Percentiles rank a stretch among this genome's conserved stretches.
These are phyloP conservation scores for Chrysanthemum makinoi DNA, from an alignment of 129 eudicot species.

Conservation along the genomic window DNA sequence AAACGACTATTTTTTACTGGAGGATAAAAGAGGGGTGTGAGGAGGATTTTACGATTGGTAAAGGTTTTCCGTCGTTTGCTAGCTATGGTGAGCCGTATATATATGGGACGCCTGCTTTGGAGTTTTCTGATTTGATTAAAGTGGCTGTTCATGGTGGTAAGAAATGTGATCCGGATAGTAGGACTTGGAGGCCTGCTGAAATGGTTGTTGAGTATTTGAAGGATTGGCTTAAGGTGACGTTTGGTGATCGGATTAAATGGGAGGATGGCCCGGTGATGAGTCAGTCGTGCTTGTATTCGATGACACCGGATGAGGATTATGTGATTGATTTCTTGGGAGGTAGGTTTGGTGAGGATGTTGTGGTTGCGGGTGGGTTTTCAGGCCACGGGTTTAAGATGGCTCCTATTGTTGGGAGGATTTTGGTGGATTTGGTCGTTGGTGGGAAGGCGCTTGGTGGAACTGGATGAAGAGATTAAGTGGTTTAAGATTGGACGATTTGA, in stretches of 20 bases:
- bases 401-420: conserved; percentile 60
- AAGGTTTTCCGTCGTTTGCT: conserved; percentile 76
- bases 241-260: conserved; percentile 54
- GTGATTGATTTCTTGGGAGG: conserved; percentile 90
- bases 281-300: conserved; percentile 83
- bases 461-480: conserved; percentile 39
- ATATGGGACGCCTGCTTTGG: conserved; percentile 84
- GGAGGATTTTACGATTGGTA: conserved; percentile 44
- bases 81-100: conserved; percentile 69
- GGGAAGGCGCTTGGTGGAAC: conserved; percentile 34
- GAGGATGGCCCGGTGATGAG: conserved; percentile 47
- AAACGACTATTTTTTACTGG: conserved; percentile 68
- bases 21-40: conserved; percentile 57
- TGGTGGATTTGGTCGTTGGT: conserved; percentile 55
- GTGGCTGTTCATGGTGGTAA: conserved; percentile 58
- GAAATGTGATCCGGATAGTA: conserved; percentile 56
- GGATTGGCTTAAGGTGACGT: conserved; percentile 56
- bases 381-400: conserved; percentile 98
- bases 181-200: conserved; percentile 47
- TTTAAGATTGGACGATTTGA: conserved; percentile 66
- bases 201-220: conserved; percentile 27
- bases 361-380: conserved; percentile 88
- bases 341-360: conserved; percentile 61
- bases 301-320: conserved; percentile 90
- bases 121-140: conserved; percentile 72